phyloP scores from a whole-genome alignment of 75 land plant genomes.

The Isoetes taiwanensis region DNA sequence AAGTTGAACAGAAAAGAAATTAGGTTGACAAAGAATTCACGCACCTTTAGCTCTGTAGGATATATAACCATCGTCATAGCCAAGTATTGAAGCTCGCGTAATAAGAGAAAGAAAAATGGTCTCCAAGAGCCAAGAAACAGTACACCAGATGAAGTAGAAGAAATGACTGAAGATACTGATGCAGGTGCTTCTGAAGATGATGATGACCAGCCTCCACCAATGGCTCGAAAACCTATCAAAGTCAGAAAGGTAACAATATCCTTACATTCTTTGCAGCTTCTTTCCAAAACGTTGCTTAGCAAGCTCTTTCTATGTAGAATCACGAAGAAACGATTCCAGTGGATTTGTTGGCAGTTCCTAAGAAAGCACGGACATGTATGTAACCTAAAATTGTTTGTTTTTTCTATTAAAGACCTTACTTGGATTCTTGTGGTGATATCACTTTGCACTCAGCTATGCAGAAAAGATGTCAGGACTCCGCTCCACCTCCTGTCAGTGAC shows the following conservation, averaged over 20 bases:
- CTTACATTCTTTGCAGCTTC: background rate
- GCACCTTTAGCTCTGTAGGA: background rate
- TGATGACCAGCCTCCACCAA: slow-evolving; percentile 28
- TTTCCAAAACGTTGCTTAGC: background rate
- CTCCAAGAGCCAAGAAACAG: slow-evolving; percentile 21
- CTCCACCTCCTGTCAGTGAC: too few species aligned
- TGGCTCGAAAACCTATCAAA: slow-evolving; percentile 10
- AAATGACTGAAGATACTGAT: slow-evolving; percentile 26
- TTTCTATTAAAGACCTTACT: too few species aligned
- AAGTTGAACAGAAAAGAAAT: too few species aligned
- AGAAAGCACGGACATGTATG: slow-evolving; percentile 35
- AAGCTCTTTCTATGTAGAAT: background rate
- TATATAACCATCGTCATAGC: too few species aligned
- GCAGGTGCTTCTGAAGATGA: slow-evolving; percentile 32
- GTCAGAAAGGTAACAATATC: slow-evolving; percentile 16
- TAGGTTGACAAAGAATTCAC: too few species aligned
- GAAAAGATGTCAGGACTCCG: too few species aligned
- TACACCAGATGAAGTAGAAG: slow-evolving; percentile 25
- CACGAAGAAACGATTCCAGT: slow-evolving; percentile 16
- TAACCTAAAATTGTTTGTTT: too few species aligned
- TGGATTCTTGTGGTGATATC: too few species aligned
- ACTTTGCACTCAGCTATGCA: too few species aligned
- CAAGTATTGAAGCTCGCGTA: too few species aligned
- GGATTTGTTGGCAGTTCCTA: slow-evolving; percentile 29
- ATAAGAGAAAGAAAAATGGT: slow-evolving; percentile 19